Evolutionary conservation across 495 filamentous ascomycete genomes (phyloP).

Genomic region (Lentithecium fluviatile): DNA sequence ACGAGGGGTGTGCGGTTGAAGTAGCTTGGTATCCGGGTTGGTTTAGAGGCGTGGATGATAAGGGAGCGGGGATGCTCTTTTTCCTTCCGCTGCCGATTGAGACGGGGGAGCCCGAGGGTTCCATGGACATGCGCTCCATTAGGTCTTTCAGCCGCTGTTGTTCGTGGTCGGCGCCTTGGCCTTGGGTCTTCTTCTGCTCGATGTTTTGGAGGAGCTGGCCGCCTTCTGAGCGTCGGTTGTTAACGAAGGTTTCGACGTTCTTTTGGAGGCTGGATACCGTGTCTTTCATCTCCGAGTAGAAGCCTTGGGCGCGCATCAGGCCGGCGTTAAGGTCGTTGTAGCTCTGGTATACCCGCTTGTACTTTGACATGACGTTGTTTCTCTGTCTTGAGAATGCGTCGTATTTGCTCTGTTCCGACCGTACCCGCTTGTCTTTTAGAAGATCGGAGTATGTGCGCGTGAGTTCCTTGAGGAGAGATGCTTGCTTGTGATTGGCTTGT

Average conservation of each 20-base stretch:
- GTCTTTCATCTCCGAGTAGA: slow-evolving; percentile 94
- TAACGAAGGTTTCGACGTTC: slow-evolving; percentile 96
- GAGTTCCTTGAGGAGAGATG: slow-evolving; percentile 89
- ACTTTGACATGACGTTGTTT: slow-evolving; percentile 76
- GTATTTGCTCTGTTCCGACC: slow-evolving; percentile 91
- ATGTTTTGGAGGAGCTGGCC: slow-evolving; percentile 85
- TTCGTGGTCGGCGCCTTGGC: slow-evolving; percentile 72
- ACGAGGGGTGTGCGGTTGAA: slow-evolving; percentile 36
- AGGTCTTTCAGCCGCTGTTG: slow-evolving; percentile 79
- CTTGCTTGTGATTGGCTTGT: slow-evolving; percentile 91
- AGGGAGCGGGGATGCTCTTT: slow-evolving; percentile 46
- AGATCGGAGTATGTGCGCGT: slow-evolving; percentile 83
- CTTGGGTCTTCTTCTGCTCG: slow-evolving; percentile 70
- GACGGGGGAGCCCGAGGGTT: slow-evolving; percentile 52
- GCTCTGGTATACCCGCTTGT: slow-evolving; percentile 88
- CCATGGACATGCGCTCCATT: slow-evolving; percentile 94
- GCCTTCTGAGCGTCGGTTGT: slow-evolving; percentile 87
- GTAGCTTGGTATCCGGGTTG: slow-evolving; percentile 3
- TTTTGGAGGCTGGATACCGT: slow-evolving; percentile 92
- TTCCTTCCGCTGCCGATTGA: slow-evolving; percentile 36
- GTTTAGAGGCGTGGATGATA: slow-evolving; percentile 35
- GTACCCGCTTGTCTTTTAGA: slow-evolving; percentile 89
- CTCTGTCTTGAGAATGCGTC: slow-evolving; percentile 82
- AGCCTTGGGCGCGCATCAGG: slow-evolving; percentile 78
- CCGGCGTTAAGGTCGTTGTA: slow-evolving; percentile 90